Evolutionary conservation across 2,329 filamentous ascomycete genomes (phyloP), one percentile per base, ranked within the genome.

Genomic region (Sarocladiaceae sp.): DNA sequence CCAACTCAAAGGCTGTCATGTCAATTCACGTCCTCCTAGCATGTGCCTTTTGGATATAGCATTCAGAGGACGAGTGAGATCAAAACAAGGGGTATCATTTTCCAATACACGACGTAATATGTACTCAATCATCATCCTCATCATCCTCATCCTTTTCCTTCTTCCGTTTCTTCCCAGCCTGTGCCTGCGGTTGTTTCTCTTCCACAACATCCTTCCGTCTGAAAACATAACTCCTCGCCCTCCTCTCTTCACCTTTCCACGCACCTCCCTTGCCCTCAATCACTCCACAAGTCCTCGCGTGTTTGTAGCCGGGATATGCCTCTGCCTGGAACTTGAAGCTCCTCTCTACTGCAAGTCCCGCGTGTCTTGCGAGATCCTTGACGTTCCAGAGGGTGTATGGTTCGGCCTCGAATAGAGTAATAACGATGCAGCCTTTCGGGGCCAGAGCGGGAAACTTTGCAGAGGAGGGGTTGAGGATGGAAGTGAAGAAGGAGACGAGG

Each of bases 341-440:
- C 61, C 79, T 73, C 59, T 84, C 76, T 31, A 91, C 86, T 61
- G 81, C 79, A 49, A 93, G 71, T 4, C 87, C 88, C 4, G 78
- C 77, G 66, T 96, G 90, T 6, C 93, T 79, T 2, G 82, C 94
- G 25, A 99, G 75, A 71, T 97, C 93, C 31, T 86, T 82, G 23
- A 97, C 79, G 71, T 97, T 97, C 94, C 94, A 99, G 1, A 97
- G 78, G 2, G 90, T 93, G 67, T 99, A 99, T 0, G 94, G 94
- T 67, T 95, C 87, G 54, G 88, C 88, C 68, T 97, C 93, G 66
- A 99, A 99, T 10, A 97, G 73, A 0, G 91, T 95, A 20, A 97
- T 84, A 50, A 96, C 71, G 51, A 97, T 84, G 60, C 80, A 65
- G 31, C 84, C 84, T 5, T 77, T 74, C 1, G 72, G 71, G 4